Percentiles rank a stretch among this genome's conserved stretches.
Evolutionary conservation across 306 rosid species (phyloP).

Genomic region (Citrullus amarus): DNA sequence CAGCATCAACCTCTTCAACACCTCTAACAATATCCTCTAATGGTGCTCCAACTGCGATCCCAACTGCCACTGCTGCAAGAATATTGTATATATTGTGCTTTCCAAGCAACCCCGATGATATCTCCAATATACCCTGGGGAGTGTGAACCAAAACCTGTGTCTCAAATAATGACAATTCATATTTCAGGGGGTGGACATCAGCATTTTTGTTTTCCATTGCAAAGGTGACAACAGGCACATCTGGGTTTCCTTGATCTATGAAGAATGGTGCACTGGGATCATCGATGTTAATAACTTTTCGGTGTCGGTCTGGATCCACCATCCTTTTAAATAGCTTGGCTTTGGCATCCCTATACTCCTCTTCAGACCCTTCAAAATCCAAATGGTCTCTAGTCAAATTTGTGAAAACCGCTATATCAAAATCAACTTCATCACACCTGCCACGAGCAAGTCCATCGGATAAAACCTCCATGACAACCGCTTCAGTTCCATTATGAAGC

Average conservation of each 20-base stretch:
- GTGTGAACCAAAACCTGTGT: slow-evolving; percentile 91
- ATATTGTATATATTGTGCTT: slow-evolving; percentile 83
- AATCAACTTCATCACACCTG: slow-evolving; percentile 72
- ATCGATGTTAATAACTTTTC: slow-evolving; percentile 85
- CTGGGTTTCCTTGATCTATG: slow-evolving; percentile 53
- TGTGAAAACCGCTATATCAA: slow-evolving; percentile 79
- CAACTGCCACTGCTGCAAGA: slow-evolving; percentile 87
- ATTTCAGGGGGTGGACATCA: slow-evolving; percentile 74
- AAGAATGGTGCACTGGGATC: slow-evolving; percentile 65
- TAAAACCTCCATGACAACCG: slow-evolving; percentile 67
- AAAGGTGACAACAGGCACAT: slow-evolving; percentile 74
- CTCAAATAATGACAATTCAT: slow-evolving; percentile 89
- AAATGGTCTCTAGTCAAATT: slow-evolving; percentile 48
- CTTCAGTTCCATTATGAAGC: slow-evolving; percentile 88
- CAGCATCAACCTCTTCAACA: slow-evolving; percentile 92
- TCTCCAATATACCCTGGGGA: slow-evolving; percentile 83
- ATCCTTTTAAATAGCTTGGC: slow-evolving; percentile 62
- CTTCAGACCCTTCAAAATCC: slow-evolving; percentile 40
- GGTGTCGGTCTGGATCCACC: slow-evolving; percentile 78
- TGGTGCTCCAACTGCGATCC: slow-evolving; percentile 96
- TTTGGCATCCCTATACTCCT: slow-evolving; percentile 47
- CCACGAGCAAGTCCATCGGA: slow-evolving; percentile 44
- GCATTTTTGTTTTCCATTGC: slow-evolving; percentile 81
- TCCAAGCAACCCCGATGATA: slow-evolving; percentile 88
- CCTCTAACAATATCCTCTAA: slow-evolving; percentile 96